phyloP scores from a whole-genome alignment of 2,329 filamentous ascomycete genomes.

The Lasiodiplodia sp. region DNA sequence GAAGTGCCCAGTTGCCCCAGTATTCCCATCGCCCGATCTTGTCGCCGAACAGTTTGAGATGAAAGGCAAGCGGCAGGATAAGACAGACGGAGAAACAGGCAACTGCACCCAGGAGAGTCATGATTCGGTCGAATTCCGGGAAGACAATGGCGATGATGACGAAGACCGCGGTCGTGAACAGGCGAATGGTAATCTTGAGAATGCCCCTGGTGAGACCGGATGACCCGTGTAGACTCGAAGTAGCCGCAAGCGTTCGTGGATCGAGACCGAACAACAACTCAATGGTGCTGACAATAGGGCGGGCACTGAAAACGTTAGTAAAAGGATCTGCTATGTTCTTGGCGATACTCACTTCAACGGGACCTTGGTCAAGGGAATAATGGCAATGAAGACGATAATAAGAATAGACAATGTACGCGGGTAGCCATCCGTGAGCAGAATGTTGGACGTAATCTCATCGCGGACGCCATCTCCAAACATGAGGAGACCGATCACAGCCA shows the following conservation, averaged over 20 bases:
- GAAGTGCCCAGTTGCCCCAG: conserved; percentile 70
- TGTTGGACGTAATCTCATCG: conserved; percentile 91
- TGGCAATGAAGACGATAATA: conserved; percentile 85
- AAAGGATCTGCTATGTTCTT: not conserved
- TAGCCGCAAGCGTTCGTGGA: conserved; percentile 58
- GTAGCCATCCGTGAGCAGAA: conserved; percentile 78
- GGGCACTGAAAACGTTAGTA: conserved; percentile 63
- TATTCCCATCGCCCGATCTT: conserved; percentile 72
- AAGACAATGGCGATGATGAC: conserved; percentile 76
- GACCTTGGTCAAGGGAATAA: conserved; percentile 96
- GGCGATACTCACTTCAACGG: conserved; percentile 60
- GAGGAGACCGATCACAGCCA: conserved; percentile 83
- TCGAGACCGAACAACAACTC: conserved; percentile 83
- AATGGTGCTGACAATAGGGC: conserved; percentile 84
- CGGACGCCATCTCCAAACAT: conserved; percentile 94
- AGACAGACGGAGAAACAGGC: conserved; percentile 95
- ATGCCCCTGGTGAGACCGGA: conserved; percentile 65
- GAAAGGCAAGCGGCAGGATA: conserved; percentile 86
- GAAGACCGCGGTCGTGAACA: conserved; percentile 74
- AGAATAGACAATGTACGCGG: conserved; percentile 76
- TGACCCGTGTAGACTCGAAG: conserved; percentile 59
- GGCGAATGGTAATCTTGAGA: conserved; percentile 67
- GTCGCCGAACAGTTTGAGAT: conserved; percentile 84
- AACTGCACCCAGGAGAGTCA: conserved; percentile 87
- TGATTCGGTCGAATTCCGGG: conserved; percentile 87